Base-by-base conservation (phyloP, 164 flowering plant genomes). In the Houttuynia cordata region DNA sequence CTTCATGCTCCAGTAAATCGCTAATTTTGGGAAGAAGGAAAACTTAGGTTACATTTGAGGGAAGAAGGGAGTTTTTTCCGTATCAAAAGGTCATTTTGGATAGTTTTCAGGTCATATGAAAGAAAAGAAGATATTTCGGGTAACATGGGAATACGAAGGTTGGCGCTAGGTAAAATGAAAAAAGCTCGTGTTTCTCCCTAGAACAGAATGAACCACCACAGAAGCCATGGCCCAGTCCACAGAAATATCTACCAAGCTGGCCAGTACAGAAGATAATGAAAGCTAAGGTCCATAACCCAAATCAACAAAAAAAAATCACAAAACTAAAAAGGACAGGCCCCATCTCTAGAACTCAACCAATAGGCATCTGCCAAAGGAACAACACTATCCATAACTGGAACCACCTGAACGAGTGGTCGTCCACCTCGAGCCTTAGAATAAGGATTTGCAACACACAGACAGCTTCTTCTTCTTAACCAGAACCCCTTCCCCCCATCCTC, bases 361-460 rank as follows among this genome's bases (percentile, higher is more conserved):
- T 68, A 40, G 49, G 9, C n/a, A 53, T 3, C 25, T 7, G 62
- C 55, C 42, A 51, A 39, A 65, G 63, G 54, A 71, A 62, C 67
- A 39, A 45, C 59, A 25, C 40, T 23, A 24, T 72, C 70, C 60
- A 50, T 49, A 61, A 64, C 58, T 56, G 68, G 61, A 59, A 41
- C 19, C 51, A 51, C 4, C 37, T 23, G 62, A 70, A 65, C 53
- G 76, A 74, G 67, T 70, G 74, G 71, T 52, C 52, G 34, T 55
- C 59, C 61, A 56, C 23, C 6, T 59, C 52, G 22, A 66, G 53
- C 57, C 52, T 51, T 60, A 64, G 58, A 19, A n/a, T 21, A 14
- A 53, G 20, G 22, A 57, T 12, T 10, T 45, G 14, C 49, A 12
- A 12, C 14, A 45, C 49, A 12, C 49, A 45, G 49, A 58, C 53